These are phyloP conservation scores for Boletus fagicola DNA, from an alignment of 768 basidiomycete species.

Conservation along the genomic window DNA sequence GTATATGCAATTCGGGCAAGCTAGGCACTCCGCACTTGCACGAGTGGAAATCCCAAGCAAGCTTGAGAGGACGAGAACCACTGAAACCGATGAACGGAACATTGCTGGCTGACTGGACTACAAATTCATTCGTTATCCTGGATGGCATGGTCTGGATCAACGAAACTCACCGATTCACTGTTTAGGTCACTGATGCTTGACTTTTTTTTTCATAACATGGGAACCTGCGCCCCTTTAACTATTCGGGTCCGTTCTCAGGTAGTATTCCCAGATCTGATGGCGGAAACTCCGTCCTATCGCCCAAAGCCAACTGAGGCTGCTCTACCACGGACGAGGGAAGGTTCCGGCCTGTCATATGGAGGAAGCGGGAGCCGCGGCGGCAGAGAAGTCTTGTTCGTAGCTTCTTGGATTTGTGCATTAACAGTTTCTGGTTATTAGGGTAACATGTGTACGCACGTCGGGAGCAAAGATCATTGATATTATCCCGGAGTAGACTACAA, in stretches of 20 bases:
- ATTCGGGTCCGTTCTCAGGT: not conserved
- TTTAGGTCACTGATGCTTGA: not conserved
- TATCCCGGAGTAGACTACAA: not conserved
- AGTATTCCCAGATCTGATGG: not conserved
- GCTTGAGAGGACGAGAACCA: not conserved
- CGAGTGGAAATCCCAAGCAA: conserved; percentile 1
- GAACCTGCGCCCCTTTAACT: not conserved
- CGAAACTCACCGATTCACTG: not conserved
- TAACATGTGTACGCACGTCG: not conserved
- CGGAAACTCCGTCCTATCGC: not conserved
- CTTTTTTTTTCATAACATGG: not conserved
- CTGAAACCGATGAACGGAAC: not conserved
- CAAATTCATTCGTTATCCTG: not conserved
- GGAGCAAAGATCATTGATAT: not conserved
- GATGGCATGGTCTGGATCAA: not conserved
- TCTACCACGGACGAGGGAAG: not conserved
- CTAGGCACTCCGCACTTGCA: not conserved
- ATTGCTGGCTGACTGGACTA: not conserved
- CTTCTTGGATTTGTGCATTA: not conserved
- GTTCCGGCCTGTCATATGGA: not conserved
- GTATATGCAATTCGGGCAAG: conserved; percentile 5
- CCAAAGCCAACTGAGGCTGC: not conserved
- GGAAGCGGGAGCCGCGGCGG: not conserved
- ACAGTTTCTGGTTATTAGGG: not conserved
- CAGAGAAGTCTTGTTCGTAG: not conserved